Conservation (phyloP, 2,329 filamentous ascomycete species). For the Tolypocladium album region DNA sequence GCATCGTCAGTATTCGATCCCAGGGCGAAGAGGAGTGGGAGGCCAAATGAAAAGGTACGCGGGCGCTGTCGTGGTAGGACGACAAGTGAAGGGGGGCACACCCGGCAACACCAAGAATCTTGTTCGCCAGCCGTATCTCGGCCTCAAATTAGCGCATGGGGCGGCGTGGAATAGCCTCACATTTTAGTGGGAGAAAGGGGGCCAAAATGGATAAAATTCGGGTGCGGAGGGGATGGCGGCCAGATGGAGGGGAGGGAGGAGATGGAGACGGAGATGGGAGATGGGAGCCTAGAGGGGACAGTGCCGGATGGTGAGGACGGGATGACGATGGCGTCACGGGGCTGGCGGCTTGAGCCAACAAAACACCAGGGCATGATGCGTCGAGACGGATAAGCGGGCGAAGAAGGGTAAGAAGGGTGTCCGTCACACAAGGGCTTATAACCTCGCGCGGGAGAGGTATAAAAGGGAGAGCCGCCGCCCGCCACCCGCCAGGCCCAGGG, state of each 20-base stretch:
- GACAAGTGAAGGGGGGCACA: neutral
- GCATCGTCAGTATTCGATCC: neutral
- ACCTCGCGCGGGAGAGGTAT: constrained; percentile 2
- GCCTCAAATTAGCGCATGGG: neutral
- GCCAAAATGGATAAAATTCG: neutral
- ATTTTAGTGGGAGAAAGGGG: neutral
- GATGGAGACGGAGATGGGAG: neutral
- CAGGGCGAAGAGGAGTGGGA: neutral
- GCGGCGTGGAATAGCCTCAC: neutral
- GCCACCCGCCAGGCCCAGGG: neutral
- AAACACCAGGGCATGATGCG: neutral
- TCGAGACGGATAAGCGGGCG: neutral
- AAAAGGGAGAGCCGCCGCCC: constrained; percentile 3
- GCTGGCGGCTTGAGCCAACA: neutral
- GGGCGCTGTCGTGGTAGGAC: neutral
- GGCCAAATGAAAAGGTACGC: neutral
- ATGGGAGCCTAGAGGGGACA: neutral
- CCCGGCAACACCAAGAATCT: neutral
- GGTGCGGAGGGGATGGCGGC: neutral
- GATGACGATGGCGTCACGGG: neutral
- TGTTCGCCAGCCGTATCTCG: neutral
- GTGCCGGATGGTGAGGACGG: too few species aligned
- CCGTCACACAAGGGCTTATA: neutral
- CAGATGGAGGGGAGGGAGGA: neutral
- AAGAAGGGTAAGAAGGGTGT: neutral